Evolutionary conservation across 176 grass and related monocot genomes (phyloP).

Genomic region (Raddia distichophylla): DNA sequence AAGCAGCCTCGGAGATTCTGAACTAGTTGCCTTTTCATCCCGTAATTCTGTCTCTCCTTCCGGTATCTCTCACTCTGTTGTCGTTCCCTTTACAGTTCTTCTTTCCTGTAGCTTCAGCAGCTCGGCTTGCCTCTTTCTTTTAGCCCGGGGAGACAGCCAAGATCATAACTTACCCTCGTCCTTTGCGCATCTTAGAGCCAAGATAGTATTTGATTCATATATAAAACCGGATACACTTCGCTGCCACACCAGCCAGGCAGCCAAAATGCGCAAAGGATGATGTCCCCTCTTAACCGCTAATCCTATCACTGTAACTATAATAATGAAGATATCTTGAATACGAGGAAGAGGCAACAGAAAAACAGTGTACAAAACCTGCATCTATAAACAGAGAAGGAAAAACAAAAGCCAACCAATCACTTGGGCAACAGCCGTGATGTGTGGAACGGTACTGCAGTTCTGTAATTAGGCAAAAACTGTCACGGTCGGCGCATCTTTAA

Average conservation of each 20-base stretch:
- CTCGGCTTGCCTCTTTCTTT: not conserved
- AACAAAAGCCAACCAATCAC: slow-evolving; percentile 49
- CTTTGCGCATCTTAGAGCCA: too few relatives aligned
- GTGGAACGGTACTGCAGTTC: slow-evolving; percentile 44
- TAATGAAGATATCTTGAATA: not conserved
- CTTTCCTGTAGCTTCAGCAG: not conserved
- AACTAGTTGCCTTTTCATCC: not conserved
- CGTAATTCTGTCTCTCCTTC: not conserved
- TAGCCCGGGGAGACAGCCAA: not conserved
- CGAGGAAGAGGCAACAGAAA: not conserved
- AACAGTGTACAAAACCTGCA: slow-evolving; percentile 8
- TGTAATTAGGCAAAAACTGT: slow-evolving; percentile 52
- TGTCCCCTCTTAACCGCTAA: not conserved
- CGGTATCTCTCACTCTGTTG: not conserved
- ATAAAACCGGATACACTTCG: not conserved
- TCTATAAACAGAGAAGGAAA: slow-evolving; percentile 34
- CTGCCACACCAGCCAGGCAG: not conserved
- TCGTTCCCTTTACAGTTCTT: not conserved
- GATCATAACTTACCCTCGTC: too few relatives aligned
- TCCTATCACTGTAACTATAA: not conserved
- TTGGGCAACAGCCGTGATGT: slow-evolving; percentile 47
- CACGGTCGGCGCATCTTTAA: slow-evolving; percentile 42
- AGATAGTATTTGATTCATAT: too few relatives aligned
- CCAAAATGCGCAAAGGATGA: not conserved
- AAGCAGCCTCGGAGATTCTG: not conserved